Evolutionary conservation across 2,329 filamentous ascomycete genomes (phyloP).

Genomic region (Pseudogymnoascus sp.): DNA sequence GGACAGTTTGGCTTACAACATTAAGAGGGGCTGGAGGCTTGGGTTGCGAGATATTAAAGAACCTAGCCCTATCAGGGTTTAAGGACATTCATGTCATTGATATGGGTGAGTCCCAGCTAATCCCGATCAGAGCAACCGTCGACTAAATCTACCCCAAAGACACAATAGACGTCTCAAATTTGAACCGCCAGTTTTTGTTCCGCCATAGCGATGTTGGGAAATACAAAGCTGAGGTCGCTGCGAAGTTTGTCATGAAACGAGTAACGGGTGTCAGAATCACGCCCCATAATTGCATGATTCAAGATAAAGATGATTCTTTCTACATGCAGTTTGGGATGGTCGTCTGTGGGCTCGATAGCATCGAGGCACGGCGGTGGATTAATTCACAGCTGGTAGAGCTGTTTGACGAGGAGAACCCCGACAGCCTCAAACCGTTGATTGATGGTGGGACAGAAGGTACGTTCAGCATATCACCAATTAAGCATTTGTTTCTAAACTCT

Average conservation of each 20-base stretch:
- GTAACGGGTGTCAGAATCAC: slow-evolving; percentile 91
- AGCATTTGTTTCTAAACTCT: slow-evolving; percentile 9
- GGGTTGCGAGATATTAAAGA: slow-evolving; percentile 94
- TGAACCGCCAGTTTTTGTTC: slow-evolving; percentile 97
- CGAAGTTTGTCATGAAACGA: slow-evolving; percentile 80
- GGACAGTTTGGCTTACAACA: not conserved
- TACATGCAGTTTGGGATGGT: slow-evolving; percentile 96
- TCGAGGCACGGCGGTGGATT: slow-evolving; percentile 97
- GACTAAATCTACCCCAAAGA: slow-evolving; percentile 44
- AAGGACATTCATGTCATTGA: slow-evolving; percentile 98
- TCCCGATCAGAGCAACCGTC: not conserved
- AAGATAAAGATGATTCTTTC: slow-evolving; percentile 93
- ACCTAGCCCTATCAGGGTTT: slow-evolving; percentile 90
- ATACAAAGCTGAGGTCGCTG: slow-evolving; percentile 88
- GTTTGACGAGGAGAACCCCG: slow-evolving; percentile 75
- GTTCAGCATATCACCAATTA: not conserved
- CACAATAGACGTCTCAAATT: slow-evolving; percentile 96
- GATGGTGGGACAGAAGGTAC: slow-evolving; percentile 89
- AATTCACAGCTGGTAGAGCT: slow-evolving; percentile 88
- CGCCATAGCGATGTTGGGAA: slow-evolving; percentile 86
- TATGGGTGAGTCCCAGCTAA: slow-evolving; percentile 61
- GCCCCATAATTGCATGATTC: slow-evolving; percentile 87
- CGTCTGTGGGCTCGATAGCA: slow-evolving; percentile 91
- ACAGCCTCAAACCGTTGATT: slow-evolving; percentile 86
- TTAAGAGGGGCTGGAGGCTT: slow-evolving; percentile 85